Percentiles rank a stretch among this genome's conserved stretches.
Evolutionary conservation across 768 basidiomycete species (phyloP).

Genomic region (Auricularia sp.): DNA sequence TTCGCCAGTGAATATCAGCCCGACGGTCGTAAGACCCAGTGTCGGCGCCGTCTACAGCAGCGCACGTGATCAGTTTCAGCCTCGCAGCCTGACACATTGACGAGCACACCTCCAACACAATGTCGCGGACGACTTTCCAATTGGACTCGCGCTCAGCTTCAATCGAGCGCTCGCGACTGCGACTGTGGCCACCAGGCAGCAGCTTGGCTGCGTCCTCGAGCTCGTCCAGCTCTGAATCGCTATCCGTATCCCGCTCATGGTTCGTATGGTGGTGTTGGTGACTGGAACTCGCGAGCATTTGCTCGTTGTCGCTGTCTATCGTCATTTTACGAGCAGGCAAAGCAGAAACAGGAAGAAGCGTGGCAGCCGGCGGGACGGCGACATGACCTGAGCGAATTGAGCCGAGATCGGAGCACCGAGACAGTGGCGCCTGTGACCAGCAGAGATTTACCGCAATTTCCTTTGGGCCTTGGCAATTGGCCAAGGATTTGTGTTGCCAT

Average conservation of each 20-base stretch:
- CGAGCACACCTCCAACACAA: constrained; percentile 58
- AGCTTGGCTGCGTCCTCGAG: neutral
- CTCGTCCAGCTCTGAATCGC: neutral
- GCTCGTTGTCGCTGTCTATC: neutral
- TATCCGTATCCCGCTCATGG: neutral
- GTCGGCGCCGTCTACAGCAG: constrained; percentile 69
- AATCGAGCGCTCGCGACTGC: neutral
- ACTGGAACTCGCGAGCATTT: neutral
- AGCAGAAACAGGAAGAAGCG: neutral
- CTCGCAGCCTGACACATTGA: neutral
- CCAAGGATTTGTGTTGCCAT: too few species aligned
- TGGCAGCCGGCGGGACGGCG: too few species aligned
- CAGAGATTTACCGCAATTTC: too few species aligned
- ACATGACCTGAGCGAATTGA: too few species aligned
- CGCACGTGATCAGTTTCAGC: neutral
- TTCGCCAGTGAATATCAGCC: constrained; percentile 84
- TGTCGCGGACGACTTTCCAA: constrained; percentile 20
- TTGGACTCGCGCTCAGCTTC: neutral
- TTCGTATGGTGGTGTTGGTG: neutral
- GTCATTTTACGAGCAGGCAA: neutral
- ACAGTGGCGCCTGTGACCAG: constrained; percentile 8
- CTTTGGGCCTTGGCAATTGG: too few species aligned
- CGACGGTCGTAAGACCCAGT: constrained; percentile 70
- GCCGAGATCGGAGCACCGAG: too few species aligned
- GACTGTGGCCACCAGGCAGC: neutral